Conservation (phyloP, 208 protist species). For the Leishmania aethiopica region DNA sequence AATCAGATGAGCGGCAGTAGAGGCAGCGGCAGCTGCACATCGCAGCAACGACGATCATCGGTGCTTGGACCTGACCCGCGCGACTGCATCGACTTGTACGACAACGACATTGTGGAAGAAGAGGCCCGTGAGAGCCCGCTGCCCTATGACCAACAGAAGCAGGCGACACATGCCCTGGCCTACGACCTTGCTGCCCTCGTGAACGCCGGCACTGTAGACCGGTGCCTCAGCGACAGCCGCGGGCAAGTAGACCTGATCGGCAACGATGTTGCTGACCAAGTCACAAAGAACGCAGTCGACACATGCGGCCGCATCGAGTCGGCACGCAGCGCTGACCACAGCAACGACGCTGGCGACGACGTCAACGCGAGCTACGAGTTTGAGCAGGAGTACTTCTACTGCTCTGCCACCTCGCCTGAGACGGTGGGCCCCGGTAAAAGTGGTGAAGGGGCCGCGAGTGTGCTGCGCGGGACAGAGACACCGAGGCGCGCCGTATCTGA, state of each 20-base stretch:
- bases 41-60: constrained; percentile 11
- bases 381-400: constrained; percentile 29
- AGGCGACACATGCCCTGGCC: not conserved
- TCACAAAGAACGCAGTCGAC: not conserved
- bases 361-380: constrained; percentile 9
- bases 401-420: constrained; percentile 7
- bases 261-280: not conserved
- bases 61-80: constrained; percentile 27
- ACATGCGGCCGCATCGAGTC: not conserved
- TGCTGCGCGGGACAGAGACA: not conserved
- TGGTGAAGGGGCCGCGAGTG: not conserved
- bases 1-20: constrained; percentile 8
- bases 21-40: constrained; percentile 10
- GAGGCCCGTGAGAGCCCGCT: constrained; percentile 15
- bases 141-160: constrained; percentile 5
- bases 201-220: constrained; percentile 20
- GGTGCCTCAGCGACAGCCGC: constrained; percentile 31
- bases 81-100: constrained; percentile 31
- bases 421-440: not conserved
- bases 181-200: constrained; percentile 26
- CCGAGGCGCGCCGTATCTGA: not conserved
- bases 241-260: constrained; percentile 21
- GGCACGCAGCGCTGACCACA: not conserved
- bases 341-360: not conserved
- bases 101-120: constrained; percentile 6